phyloP scores from a whole-genome alignment of 176 grass and related monocot species.

The Musa itinerans region DNA sequence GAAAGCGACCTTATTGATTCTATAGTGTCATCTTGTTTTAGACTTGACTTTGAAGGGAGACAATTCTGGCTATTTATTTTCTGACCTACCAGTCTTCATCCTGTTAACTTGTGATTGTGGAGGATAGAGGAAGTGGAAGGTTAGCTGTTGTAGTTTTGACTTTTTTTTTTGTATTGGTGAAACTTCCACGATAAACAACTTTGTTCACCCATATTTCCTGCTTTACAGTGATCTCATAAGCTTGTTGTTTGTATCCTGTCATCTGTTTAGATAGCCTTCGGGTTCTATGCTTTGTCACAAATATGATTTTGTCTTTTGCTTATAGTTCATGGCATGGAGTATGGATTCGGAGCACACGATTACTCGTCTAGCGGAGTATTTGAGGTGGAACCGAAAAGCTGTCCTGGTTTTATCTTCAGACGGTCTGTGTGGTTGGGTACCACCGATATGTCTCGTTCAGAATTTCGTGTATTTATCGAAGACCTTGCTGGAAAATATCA shows the following conservation, averaged over 20 bases:
- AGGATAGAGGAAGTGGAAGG: not conserved
- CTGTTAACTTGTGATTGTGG: not conserved
- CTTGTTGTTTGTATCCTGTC: not conserved
- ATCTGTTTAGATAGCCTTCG: not conserved
- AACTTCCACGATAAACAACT: not conserved
- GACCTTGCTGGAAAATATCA: conserved; percentile 56
- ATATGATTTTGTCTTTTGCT: conserved; percentile 2
- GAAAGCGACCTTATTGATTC: too few species aligned
- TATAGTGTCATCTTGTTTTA: not conserved
- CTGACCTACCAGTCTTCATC: not conserved
- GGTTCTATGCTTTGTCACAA: not conserved
- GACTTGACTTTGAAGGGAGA: not conserved
- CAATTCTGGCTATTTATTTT: not conserved
- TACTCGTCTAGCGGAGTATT: conserved; percentile 65
- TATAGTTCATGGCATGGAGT: conserved; percentile 73
- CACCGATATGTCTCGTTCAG: conserved; percentile 54
- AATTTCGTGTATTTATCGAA: conserved; percentile 61
- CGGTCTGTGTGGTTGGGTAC: conserved; percentile 56
- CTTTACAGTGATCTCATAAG: not conserved
- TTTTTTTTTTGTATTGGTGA: not conserved
- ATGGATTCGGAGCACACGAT: conserved; percentile 78
- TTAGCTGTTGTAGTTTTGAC: not conserved
- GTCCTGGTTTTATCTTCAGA: conserved; percentile 69
- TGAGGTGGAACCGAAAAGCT: conserved; percentile 69
- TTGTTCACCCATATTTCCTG: not conserved